Conservation (phyloP, 345 rosid genomes). For the Brassica nigra region DNA sequence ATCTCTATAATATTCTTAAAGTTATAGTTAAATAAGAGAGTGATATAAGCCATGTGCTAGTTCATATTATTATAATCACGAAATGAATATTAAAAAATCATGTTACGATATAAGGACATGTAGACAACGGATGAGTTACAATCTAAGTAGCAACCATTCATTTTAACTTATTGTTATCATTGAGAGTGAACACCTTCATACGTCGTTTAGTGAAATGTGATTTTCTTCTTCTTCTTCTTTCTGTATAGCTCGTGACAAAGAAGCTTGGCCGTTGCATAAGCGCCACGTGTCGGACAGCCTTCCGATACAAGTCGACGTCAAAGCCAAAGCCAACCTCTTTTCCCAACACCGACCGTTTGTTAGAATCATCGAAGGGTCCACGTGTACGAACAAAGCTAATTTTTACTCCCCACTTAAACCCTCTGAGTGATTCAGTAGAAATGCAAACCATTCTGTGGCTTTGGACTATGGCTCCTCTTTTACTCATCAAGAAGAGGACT, state of each 20-base stretch:
- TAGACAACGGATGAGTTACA: neutral
- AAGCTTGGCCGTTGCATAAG: conserved; percentile 14
- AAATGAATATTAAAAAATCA: neutral
- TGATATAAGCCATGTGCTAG: conserved; percentile 24
- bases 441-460: neutral
- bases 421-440: neutral
- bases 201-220: neutral
- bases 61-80: neutral
- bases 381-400: conserved; percentile 10
- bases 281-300: conserved; percentile 28
- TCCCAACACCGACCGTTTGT: conserved; percentile 18
- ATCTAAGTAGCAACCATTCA: neutral
- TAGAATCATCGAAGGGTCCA: conserved; percentile 15
- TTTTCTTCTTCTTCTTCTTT: neutral
- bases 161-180: neutral
- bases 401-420: neutral
- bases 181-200: neutral
- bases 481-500: conserved; percentile 45
- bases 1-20: neutral
- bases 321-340: neutral
- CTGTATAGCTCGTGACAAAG: conserved; percentile 32
- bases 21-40: neutral
- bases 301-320: conserved; percentile 26
- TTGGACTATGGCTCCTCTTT: conserved; percentile 11
- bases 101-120: neutral